Percentiles rank a stretch among this genome's conserved stretches.
Conservation (phyloP, 176 grass and related monocot species). For the Canna indica region DNA sequence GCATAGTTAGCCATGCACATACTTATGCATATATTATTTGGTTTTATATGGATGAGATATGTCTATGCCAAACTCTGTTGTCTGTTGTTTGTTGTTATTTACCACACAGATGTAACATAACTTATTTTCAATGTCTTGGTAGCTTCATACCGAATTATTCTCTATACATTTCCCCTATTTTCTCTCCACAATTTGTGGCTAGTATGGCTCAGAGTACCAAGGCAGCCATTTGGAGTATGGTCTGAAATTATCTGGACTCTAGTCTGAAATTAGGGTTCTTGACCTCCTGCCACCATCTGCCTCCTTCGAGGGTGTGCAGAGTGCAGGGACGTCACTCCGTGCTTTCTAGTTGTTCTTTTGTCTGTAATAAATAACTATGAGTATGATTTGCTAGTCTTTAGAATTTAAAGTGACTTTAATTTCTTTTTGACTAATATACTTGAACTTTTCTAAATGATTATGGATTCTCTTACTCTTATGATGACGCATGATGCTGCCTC, state of each 20-base stretch:
- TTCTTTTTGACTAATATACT: too few relatives aligned
- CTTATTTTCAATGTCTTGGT: neutral
- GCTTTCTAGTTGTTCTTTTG: neutral
- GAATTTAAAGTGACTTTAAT: neutral
- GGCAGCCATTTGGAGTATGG: neutral
- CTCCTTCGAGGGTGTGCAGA: neutral
- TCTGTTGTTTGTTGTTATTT: neutral
- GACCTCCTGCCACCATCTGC: neutral
- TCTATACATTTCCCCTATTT: too few relatives aligned
- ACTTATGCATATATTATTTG: too few relatives aligned
- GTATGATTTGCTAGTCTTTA: neutral
- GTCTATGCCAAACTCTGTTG: neutral
- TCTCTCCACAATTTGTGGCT: neutral
- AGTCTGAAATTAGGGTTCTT: neutral
- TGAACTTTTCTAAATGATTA: neutral
- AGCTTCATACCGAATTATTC: neutral
- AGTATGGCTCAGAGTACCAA: neutral
- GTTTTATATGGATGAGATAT: neutral
- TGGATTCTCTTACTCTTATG: neutral
- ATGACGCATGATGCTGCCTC: neutral
- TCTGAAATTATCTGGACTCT: neutral
- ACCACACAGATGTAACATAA: neutral
- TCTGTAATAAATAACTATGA: neutral
- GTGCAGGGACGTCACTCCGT: neutral
- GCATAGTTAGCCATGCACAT: too few relatives aligned